Evolutionary conservation across 2,329 filamentous ascomycete species (phyloP).

Genomic region (Hypoxylon sp.): DNA sequence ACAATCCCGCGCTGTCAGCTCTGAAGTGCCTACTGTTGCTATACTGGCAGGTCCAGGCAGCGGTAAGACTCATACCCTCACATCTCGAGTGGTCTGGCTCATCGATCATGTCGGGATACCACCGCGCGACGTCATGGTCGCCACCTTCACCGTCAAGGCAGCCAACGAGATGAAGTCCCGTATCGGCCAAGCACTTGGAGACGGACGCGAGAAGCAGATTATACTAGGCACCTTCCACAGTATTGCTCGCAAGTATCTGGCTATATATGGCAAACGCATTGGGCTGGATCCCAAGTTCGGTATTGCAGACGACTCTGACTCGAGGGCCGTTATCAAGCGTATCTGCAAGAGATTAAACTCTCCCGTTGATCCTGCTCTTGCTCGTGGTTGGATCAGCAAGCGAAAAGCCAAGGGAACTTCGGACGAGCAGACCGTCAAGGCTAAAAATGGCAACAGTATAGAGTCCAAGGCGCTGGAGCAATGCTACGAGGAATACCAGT

Average conservation of each 20-base stretch:
- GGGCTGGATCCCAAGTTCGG: conserved; percentile 86
- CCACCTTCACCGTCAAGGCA: conserved; percentile 97
- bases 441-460: conserved; percentile 56
- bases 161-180: conserved; percentile 93
- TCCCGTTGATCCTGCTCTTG: conserved; percentile 75
- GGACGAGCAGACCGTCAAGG: conserved; percentile 56
- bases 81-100: conserved; percentile 90
- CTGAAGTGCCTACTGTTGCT: conserved; percentile 67
- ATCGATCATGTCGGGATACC: conserved; percentile 77
- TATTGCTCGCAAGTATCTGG: conserved; percentile 86
- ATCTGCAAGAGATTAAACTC: conserved; percentile 82
- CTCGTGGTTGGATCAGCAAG: conserved; percentile 82
- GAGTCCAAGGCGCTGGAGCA: conserved; percentile 71
- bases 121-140: conserved; percentile 91
- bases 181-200: conserved; percentile 83
- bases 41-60: conserved; percentile 77
- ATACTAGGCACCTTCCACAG: conserved; percentile 96
- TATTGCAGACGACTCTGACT: conserved; percentile 89
- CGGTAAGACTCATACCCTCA: conserved; percentile 96
- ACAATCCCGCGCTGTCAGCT: conserved; percentile 68
- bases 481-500: conserved; percentile 82
- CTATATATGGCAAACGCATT: conserved; percentile 85
- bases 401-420: conserved; percentile 69
- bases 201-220: conserved; percentile 79
- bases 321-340: conserved; percentile 80